A percentile compares a stretch with the other conserved stretches of the same genome.
phyloP scores from a whole-genome alignment of 257 asterid species.

The Solanum clarkiae region DNA sequence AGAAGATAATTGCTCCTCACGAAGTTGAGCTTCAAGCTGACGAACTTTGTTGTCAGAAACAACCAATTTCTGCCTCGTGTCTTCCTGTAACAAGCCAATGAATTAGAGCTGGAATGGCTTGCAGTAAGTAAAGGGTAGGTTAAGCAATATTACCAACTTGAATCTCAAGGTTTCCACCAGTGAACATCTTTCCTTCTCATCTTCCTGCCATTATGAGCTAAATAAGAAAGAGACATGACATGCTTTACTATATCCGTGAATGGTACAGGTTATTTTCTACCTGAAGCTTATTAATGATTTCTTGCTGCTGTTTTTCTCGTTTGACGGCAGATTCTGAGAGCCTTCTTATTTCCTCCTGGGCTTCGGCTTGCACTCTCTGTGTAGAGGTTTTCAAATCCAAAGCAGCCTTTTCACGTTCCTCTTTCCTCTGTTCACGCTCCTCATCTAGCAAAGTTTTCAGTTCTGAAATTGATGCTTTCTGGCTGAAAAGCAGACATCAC shows the following conservation, averaged over 20 bases:
- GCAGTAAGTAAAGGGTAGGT: not conserved
- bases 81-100: slow-evolving; percentile 45
- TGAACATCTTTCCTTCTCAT: slow-evolving; percentile 71
- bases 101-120: not conserved
- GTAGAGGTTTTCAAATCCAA: slow-evolving; percentile 53
- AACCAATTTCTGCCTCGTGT: slow-evolving; percentile 79
- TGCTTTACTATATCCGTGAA: not conserved
- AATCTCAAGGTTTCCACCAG: slow-evolving; percentile 74
- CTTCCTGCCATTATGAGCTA: slow-evolving; percentile 40
- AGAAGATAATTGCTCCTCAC: slow-evolving; percentile 64
- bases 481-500: slow-evolving; percentile 45
- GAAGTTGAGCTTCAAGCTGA: slow-evolving; percentile 71
- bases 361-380: slow-evolving; percentile 80
- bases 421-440: slow-evolving; percentile 91
- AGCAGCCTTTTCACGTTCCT: slow-evolving; percentile 79
- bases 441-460: slow-evolving; percentile 69
- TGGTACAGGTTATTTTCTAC: slow-evolving; percentile 12
- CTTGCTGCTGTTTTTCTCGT: slow-evolving; percentile 90
- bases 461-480: slow-evolving; percentile 70
- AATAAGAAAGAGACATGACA: not conserved
- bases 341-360: slow-evolving; percentile 61
- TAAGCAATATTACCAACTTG: slow-evolving; percentile 58
- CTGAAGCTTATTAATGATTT: slow-evolving; percentile 85
- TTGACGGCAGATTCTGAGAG: slow-evolving; percentile 52
- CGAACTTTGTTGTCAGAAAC: slow-evolving; percentile 85